A percentile compares a stretch with the other conserved stretches of the same genome.
phyloP scores from a whole-genome alignment of 1,284 basidiomycete genomes.

The Violaceomyces palustris region DNA sequence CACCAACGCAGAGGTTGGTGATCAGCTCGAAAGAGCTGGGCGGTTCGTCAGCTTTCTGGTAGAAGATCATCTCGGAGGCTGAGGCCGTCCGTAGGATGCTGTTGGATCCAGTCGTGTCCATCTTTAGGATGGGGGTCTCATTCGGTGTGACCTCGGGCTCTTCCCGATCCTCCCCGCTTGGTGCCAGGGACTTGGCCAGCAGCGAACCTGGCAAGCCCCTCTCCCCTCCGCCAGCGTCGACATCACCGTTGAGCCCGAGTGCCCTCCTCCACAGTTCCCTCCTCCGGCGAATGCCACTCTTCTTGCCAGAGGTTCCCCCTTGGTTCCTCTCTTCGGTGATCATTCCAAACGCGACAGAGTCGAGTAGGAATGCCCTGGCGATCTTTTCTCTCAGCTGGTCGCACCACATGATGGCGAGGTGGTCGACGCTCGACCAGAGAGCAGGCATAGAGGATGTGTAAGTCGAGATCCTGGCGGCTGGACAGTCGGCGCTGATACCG shows the following conservation, averaged over 20 bases:
- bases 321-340: constrained; percentile 11
- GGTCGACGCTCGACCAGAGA: constrained; percentile 90
- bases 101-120: constrained; percentile 1
- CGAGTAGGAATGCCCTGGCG: constrained; percentile 56
- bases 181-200: too few relatives aligned
- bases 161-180: too few relatives aligned
- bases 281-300: constrained; percentile 14
- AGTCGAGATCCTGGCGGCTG: constrained; percentile 53
- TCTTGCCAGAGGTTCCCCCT: constrained; percentile 6
- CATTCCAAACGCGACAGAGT: constrained; percentile 26
- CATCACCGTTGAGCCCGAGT: constrained; percentile 19
- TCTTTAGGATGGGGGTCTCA: constrained; percentile 5
- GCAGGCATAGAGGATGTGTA: constrained; percentile 83
- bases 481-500: constrained; percentile 6
- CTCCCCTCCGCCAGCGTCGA: constrained; percentile 18
- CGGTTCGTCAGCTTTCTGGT: constrained; percentile 2
- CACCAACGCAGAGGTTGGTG: constrained; percentile 38
- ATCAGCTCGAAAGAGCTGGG: constrained; percentile 33
- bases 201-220: constrained; percentile 8
- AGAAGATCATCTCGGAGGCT: constrained; percentile 1
- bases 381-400: constrained; percentile 88
- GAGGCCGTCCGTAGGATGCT: constrained; percentile 2
- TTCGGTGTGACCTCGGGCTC: constrained; percentile 9
- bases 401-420: constrained; percentile 97
- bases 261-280: constrained; percentile 34